These are phyloP conservation scores for Didymella sp. DNA, from an alignment of 2,329 filamentous ascomycete genomes.

Conservation along the genomic window DNA sequence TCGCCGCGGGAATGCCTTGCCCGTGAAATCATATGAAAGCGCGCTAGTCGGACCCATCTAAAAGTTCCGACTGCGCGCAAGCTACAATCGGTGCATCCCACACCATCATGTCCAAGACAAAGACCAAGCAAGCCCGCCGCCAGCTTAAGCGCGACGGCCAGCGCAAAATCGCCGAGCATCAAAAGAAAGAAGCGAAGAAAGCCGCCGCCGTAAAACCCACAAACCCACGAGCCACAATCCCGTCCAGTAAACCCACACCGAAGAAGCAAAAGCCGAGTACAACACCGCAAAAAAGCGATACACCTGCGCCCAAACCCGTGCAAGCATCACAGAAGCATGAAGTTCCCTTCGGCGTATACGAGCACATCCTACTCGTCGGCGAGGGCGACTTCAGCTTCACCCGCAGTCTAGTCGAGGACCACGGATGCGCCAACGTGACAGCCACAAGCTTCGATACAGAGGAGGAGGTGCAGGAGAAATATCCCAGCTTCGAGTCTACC, in stretches of 20 bases:
- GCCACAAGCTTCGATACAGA: constrained; percentile 72
- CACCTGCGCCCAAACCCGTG: constrained; percentile 23
- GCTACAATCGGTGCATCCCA: neutral
- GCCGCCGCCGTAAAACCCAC: constrained; percentile 11
- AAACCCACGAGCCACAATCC: neutral
- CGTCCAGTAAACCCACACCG: constrained; percentile 18
- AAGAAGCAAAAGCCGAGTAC: constrained; percentile 21
- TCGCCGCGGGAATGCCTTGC: neutral
- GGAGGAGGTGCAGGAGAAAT: constrained; percentile 60
- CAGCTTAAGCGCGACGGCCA: constrained; percentile 44
- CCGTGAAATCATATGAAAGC: neutral
- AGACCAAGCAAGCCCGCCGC: constrained; percentile 44
- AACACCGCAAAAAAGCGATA: neutral
- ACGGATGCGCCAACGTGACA: constrained; percentile 70
- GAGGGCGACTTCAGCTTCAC: constrained; percentile 84
- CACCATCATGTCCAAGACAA: constrained; percentile 44
- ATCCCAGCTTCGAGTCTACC: constrained; percentile 57
- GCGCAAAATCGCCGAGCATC: constrained; percentile 37
- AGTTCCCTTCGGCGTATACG: constrained; percentile 71
- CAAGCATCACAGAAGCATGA: constrained; percentile 55
- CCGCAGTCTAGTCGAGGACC: constrained; percentile 68
- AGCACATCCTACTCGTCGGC: constrained; percentile 77
- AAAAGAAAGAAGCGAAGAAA: constrained; percentile 35
- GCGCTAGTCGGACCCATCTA: constrained; percentile 29
- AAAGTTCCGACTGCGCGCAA: constrained; percentile 6